Evolutionary conservation across 1,139 yeast species (phyloP).

Genomic region (Lizanozyma gosingica): DNA sequence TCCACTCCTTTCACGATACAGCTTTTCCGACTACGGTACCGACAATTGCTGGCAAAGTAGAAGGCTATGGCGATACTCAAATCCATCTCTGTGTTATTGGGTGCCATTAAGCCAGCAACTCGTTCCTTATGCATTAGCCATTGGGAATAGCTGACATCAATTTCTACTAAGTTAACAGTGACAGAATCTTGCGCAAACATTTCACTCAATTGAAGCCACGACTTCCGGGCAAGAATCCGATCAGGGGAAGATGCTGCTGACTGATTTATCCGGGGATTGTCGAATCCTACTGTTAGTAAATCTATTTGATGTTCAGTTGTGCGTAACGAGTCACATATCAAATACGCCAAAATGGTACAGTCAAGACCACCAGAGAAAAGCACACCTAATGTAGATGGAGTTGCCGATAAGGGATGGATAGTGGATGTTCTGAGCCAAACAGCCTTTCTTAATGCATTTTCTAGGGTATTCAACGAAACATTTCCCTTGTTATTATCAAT

Average conservation of each 20-base stretch:
- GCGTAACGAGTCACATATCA: constrained; percentile 20
- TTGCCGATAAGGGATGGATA: constrained; percentile 45
- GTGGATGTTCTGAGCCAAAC: constrained; percentile 45
- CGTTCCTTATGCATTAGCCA: constrained; percentile 43
- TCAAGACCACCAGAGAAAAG: constrained; percentile 93
- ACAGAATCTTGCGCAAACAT: constrained; percentile 23
- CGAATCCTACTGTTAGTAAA: constrained; percentile 89
- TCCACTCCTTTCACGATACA: constrained; percentile 10
- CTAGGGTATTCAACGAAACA: constrained; percentile 10
- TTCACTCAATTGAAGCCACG: constrained; percentile 44
- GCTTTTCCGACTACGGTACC: constrained; percentile 20
- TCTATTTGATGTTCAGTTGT: constrained; percentile 42
- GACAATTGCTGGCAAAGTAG: constrained; percentile 73
- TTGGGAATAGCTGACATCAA: constrained; percentile 62
- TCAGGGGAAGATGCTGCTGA: constrained; percentile 72
- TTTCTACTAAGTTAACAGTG: constrained; percentile 47
- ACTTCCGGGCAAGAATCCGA: constrained; percentile 56
- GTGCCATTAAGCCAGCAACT: constrained; percentile 65
- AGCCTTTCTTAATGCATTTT: constrained; percentile 23
- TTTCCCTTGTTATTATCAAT: background rate
- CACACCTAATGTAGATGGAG: constrained; percentile 39
- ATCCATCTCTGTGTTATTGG: constrained; percentile 90
- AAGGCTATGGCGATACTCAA: constrained; percentile 90
- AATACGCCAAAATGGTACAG: constrained; percentile 66
- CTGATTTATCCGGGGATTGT: constrained; percentile 71